phyloP scores from a whole-genome alignment of 2,329 filamentous ascomycete genomes.

The Malbranchea cinnamomea region DNA sequence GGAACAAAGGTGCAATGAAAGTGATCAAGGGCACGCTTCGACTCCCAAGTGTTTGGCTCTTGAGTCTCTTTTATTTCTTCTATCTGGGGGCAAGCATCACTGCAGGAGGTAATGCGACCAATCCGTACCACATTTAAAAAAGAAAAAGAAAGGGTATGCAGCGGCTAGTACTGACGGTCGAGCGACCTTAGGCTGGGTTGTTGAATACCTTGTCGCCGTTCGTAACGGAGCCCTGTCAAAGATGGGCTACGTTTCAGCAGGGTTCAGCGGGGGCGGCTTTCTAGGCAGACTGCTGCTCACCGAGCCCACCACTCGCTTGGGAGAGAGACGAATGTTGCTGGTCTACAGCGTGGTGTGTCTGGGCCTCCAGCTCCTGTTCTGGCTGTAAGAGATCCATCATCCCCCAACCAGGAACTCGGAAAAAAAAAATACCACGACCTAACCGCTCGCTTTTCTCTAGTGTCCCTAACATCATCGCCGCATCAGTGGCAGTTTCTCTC shows the following conservation, averaged over 20 bases:
- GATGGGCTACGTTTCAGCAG: slow-evolving; percentile 48
- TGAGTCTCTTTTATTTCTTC: slow-evolving; percentile 51
- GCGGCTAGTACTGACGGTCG: no score
- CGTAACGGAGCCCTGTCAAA: slow-evolving; percentile 40
- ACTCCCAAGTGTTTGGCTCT: slow-evolving; percentile 34
- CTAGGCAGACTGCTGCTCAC: slow-evolving; percentile 43
- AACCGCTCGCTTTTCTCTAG: background rate
- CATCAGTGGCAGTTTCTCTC: slow-evolving; percentile 39
- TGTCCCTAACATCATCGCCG: slow-evolving; percentile 32
- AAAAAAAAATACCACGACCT: background rate
- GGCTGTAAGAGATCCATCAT: slow-evolving; percentile 25
- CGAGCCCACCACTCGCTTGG: slow-evolving; percentile 44
- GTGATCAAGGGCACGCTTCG: slow-evolving; percentile 16
- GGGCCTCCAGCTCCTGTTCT: slow-evolving; percentile 43
- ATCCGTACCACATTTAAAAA: background rate
- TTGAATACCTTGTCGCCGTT: slow-evolving; percentile 48
- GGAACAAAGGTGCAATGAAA: slow-evolving; percentile 7
- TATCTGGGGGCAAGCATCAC: slow-evolving; percentile 43
- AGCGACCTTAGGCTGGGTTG: slow-evolving; percentile 40
- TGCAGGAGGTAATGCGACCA: slow-evolving; percentile 25
- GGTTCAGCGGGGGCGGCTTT: slow-evolving; percentile 43
- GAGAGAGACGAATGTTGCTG: slow-evolving; percentile 43
- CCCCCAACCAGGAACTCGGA: background rate
- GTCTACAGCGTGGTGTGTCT: slow-evolving; percentile 39
- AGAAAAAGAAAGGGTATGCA: no score